phyloP scores from a whole-genome alignment of 1,284 basidiomycete genomes.

The Thecaphora thlaspeos region DNA sequence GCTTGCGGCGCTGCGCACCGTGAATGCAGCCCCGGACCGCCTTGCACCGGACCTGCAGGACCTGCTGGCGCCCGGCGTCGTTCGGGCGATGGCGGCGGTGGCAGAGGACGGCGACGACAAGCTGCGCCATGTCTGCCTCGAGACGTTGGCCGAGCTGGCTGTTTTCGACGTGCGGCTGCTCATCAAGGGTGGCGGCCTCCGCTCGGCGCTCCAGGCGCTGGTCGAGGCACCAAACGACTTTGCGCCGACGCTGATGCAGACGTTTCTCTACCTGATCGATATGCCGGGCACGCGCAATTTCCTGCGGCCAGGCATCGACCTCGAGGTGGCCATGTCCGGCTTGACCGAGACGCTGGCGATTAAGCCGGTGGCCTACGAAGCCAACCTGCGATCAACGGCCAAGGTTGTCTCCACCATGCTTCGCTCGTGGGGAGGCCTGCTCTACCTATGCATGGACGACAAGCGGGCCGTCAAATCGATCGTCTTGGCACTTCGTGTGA shows the following conservation, averaged over 20 bases:
- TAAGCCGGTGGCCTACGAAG: conserved; percentile 62
- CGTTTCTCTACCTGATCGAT: conserved; percentile 82
- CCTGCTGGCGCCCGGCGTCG: conserved; percentile 52
- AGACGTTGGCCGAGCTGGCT: conserved; percentile 87
- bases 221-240: conserved; percentile 85
- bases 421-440: conserved; percentile 87
- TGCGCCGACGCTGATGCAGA: conserved; percentile 75
- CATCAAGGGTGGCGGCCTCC: conserved; percentile 76
- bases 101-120: conserved; percentile 91
- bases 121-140: conserved; percentile 77
- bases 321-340: conserved; percentile 68
- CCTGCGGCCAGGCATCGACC: conserved; percentile 77
- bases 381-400: conserved; percentile 70
- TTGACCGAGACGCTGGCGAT: conserved; percentile 74
- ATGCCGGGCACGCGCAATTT: conserved; percentile 78
- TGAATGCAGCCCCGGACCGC: conserved; percentile 50
- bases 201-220: conserved; percentile 80
- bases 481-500: conserved; percentile 81
- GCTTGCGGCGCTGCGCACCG: conserved; percentile 25
- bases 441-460: conserved; percentile 91
- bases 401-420: conserved; percentile 78
- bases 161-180: conserved; percentile 83
- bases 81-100: conserved; percentile 80
- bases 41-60: conserved; percentile 58
- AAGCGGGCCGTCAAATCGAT: conserved; percentile 80